Evolutionary conservation across 2,329 filamentous ascomycete species (phyloP).

Genomic region (Arthrobotrys conoides): DNA sequence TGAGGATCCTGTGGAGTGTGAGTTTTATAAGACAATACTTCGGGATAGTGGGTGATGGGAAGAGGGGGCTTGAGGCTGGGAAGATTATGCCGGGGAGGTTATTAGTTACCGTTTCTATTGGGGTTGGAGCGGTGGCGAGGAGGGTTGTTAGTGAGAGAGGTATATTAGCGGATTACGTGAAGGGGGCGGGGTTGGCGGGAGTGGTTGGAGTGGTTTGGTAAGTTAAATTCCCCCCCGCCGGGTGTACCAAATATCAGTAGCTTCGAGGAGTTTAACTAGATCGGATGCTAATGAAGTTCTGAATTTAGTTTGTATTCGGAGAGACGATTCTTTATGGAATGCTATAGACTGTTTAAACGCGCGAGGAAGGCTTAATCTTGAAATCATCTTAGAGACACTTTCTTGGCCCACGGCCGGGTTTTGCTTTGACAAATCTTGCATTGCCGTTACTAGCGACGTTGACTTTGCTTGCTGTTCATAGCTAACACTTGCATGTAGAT

Average conservation of each 20-base stretch:
- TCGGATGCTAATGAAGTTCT: neutral
- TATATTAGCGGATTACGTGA: slow-evolving; percentile 52
- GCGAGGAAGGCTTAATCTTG: slow-evolving; percentile 27
- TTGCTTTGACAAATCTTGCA: neutral
- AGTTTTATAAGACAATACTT: slow-evolving; percentile 80
- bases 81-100: slow-evolving; percentile 59
- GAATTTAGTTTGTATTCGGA: slow-evolving; percentile 57
- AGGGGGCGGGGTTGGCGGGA: slow-evolving; percentile 43
- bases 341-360: slow-evolving; percentile 42
- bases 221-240: slow-evolving; percentile 21
- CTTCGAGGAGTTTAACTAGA: too few relatives aligned
- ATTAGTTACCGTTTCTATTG: slow-evolving; percentile 60
- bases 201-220: slow-evolving; percentile 61
- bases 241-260: neutral
- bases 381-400: neutral
- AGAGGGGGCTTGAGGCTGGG: slow-evolving; percentile 19
- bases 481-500: too few relatives aligned
- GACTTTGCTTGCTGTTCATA: too few relatives aligned
- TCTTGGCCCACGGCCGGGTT: neutral
- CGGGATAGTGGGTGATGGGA: slow-evolving; percentile 30
- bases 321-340: slow-evolving; percentile 52
- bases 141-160: slow-evolving; percentile 55
- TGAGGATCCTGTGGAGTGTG: slow-evolving; percentile 85
- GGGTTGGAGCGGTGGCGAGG: slow-evolving; percentile 60
- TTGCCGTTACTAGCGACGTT: too few relatives aligned